A percentile compares a stretch with the other conserved stretches of the same genome.
These are phyloP conservation scores for Torulaspora globosa DNA, from an alignment of 1,139 yeast genomes.

Conservation along the genomic window DNA sequence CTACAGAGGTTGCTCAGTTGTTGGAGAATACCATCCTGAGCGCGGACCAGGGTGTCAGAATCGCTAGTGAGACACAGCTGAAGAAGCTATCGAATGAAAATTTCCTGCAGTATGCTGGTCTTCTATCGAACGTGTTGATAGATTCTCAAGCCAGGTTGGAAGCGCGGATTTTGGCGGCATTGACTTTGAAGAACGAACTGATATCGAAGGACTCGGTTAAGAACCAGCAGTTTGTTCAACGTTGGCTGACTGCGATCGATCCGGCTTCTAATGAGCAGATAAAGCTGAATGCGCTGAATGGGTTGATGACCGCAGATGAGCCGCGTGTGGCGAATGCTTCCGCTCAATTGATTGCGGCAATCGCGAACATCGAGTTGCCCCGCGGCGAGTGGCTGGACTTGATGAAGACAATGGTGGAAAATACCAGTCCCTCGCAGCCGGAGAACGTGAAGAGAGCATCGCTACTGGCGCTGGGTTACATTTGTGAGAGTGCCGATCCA, in stretches of 20 bases:
- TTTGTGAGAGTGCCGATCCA: slow-evolving; percentile 92
- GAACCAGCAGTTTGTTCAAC: slow-evolving; percentile 49
- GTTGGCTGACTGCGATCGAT: slow-evolving; percentile 46
- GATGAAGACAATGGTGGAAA: slow-evolving; percentile 75
- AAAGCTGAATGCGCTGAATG: slow-evolving; percentile 60
- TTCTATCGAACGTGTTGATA: slow-evolving; percentile 69
- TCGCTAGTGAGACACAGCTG: slow-evolving; percentile 78
- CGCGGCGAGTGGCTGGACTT: slow-evolving; percentile 83
- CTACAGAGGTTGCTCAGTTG: slow-evolving; percentile 61
- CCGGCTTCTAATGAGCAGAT: slow-evolving; percentile 54
- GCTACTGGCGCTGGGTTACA: slow-evolving; percentile 84
- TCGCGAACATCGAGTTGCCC: slow-evolving; percentile 92
- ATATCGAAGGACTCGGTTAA: slow-evolving; percentile 65
- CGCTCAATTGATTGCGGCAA: slow-evolving; percentile 93
- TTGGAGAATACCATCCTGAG: slow-evolving; percentile 74
- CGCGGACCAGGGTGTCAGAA: slow-evolving; percentile 62
- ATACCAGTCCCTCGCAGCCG: slow-evolving; percentile 74
- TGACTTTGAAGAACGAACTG: slow-evolving; percentile 81
- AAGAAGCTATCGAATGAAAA: slow-evolving; percentile 68
- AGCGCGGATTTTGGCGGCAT: slow-evolving; percentile 88
- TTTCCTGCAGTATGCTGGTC: slow-evolving; percentile 67
- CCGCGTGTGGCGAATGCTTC: slow-evolving; percentile 82
- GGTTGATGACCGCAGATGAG: slow-evolving; percentile 53
- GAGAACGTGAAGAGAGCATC: slow-evolving; percentile 82
- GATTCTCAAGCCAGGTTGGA: slow-evolving; percentile 65